Evolutionary conservation across 306 rosid genomes (phyloP).

Genomic region (Herpetospermum pedunculosum): DNA sequence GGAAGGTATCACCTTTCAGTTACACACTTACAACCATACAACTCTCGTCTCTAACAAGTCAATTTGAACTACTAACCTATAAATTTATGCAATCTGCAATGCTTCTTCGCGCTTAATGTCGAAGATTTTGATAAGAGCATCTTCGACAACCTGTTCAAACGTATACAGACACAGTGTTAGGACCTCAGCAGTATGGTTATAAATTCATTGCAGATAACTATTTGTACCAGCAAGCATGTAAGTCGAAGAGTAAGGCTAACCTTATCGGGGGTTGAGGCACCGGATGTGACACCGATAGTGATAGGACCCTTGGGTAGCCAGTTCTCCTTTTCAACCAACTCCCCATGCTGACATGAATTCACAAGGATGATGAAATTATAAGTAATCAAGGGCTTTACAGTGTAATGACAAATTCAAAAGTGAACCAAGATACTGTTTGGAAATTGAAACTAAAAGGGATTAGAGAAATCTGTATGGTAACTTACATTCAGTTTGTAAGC

Average conservation of each 20-base stretch:
- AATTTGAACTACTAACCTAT: conserved; percentile 2
- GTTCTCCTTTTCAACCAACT: conserved; percentile 85
- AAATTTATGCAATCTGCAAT: conserved; percentile 38
- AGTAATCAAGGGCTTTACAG: neutral
- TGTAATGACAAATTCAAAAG: neutral
- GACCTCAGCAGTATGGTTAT: neutral
- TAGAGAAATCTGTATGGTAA: conserved; percentile 1
- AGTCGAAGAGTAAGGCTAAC: conserved; percentile 20
- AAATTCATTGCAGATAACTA: neutral
- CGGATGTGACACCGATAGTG: conserved; percentile 85
- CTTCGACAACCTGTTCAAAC: conserved; percentile 68
- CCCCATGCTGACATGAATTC: conserved; percentile 57
- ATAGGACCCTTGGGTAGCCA: conserved; percentile 79
- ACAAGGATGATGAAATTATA: neutral
- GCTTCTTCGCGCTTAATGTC: conserved; percentile 75
- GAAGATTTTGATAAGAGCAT: conserved; percentile 63
- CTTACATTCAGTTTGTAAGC: conserved; percentile 71
- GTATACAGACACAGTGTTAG: neutral
- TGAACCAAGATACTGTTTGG: neutral
- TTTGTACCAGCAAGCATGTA: neutral
- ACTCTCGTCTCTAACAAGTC: neutral
- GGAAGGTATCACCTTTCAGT: neutral
- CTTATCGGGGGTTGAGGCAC: conserved; percentile 99
- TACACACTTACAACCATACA: neutral
- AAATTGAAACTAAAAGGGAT: neutral